Conservation (phyloP, 805 yeast species). For the Candida railenensis region DNA sequence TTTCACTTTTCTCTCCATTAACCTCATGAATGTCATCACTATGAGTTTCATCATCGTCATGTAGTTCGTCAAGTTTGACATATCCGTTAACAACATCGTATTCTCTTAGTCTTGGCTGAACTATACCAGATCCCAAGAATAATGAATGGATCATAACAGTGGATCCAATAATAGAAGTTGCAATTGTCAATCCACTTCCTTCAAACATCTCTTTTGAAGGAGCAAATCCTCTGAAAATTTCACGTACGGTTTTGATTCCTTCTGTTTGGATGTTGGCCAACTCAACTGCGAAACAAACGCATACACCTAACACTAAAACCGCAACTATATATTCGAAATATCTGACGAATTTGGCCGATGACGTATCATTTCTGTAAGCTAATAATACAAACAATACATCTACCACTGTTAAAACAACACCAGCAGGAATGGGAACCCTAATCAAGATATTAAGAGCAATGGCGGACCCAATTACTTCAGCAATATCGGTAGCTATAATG, state of each 20-base stretch:
- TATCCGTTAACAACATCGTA: conserved; percentile 39
- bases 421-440: conserved; percentile 48
- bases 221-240: conserved; percentile 42
- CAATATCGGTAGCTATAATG: conserved; percentile 52
- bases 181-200: conserved; percentile 44
- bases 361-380: conserved; percentile 45
- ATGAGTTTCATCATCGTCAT: conserved; percentile 9
- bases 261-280: conserved; percentile 33
- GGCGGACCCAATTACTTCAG: conserved; percentile 54
- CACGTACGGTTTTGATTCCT: conserved; percentile 20
- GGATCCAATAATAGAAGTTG: conserved; percentile 48
- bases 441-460: conserved; percentile 47
- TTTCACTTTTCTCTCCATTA: conserved; percentile 10
- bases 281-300: conserved; percentile 46
- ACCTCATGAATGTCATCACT: background rate
- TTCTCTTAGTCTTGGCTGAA: conserved; percentile 48
- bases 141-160: conserved; percentile 54
- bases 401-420: conserved; percentile 42
- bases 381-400: conserved; percentile 47
- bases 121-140: conserved; percentile 49
- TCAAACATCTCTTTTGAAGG: conserved; percentile 44
- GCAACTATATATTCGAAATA: conserved; percentile 45
- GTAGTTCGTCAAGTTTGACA: conserved; percentile 21
- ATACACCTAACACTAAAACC: conserved; percentile 40
- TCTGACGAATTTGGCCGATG: conserved; percentile 33